phyloP scores from a whole-genome alignment of 176 grass and related monocot species.

The Avena eriantha region DNA sequence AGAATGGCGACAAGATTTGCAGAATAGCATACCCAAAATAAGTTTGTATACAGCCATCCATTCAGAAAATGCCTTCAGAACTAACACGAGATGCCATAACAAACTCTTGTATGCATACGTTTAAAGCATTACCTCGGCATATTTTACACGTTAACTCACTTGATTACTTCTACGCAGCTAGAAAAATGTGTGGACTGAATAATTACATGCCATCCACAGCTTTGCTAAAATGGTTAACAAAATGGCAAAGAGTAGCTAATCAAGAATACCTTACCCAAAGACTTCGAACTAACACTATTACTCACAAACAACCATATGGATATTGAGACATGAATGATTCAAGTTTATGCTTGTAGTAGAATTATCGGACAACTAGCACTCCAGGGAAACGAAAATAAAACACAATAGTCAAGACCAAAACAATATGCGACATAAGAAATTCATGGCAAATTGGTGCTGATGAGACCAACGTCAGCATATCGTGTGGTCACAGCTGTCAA shows the following conservation, averaged over 20 bases:
- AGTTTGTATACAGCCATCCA: background rate
- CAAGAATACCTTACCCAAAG: background rate
- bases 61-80: background rate
- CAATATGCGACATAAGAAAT: background rate
- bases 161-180: background rate
- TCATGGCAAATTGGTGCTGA: slow-evolving; percentile 12
- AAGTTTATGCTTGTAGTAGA: background rate
- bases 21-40: background rate
- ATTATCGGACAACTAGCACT: background rate
- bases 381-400: background rate
- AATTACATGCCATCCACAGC: background rate
- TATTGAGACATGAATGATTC: background rate
- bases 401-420: background rate
- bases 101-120: background rate
- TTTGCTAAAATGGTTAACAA: background rate
- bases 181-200: background rate
- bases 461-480: background rate
- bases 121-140: background rate
- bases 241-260: background rate
- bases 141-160: background rate
- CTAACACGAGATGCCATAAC: background rate
- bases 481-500: background rate
- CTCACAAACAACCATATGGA: background rate
- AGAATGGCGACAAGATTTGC: background rate
- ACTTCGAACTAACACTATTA: background rate